Base-by-base conservation (phyloP, 495 filamentous ascomycete species). In the Trichoderma asperelloides region DNA sequence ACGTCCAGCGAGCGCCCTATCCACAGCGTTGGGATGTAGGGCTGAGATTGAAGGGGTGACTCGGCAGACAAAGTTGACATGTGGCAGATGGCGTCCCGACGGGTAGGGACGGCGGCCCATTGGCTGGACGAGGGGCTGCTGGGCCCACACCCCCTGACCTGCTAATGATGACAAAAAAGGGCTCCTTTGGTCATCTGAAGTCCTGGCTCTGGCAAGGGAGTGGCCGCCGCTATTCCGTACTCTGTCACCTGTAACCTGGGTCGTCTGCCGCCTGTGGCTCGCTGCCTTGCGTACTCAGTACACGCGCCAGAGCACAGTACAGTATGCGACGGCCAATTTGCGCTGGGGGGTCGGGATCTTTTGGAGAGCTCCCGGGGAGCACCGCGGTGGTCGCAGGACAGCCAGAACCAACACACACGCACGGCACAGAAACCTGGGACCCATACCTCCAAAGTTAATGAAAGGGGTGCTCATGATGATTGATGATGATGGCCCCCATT, bases 21-120 rank as follows among this genome's bases (percentile, higher is more conserved):
- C 55, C 55, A 60, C 55, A 60, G 55, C 55, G 55, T 60, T 60
- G 55, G 55, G 55, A 60, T 60, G 55, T 60, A 60, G 55, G 55
- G 55, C 55, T 60, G 55, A 60, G 55, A 60, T 37, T 37, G 33
- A 37, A 37, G 33, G 27, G 55, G 55, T 30, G 25, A 25, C 55
- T 30, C 55, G 55, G 55, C 55, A 60, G 55, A 60, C 55, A 37
- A 8, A 37, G 25, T 60, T 60, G 55, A 60, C 55, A 60, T 60
- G 55, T 60, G 55, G 55, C 55, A 60, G 55, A 60, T 60, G 55
- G 55, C 55, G 55, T 60, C 55, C 55, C 55, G 55, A 60, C 55
- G 55, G 55, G 15, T 60, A 60, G 55, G 55, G 55, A 60, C 27
- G 23, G n/a, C 55, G 55, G 27, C 55, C 27, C 55, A 60, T 60